Conservation (phyloP, 441 rosid species). For the Jatropha multifida region DNA sequence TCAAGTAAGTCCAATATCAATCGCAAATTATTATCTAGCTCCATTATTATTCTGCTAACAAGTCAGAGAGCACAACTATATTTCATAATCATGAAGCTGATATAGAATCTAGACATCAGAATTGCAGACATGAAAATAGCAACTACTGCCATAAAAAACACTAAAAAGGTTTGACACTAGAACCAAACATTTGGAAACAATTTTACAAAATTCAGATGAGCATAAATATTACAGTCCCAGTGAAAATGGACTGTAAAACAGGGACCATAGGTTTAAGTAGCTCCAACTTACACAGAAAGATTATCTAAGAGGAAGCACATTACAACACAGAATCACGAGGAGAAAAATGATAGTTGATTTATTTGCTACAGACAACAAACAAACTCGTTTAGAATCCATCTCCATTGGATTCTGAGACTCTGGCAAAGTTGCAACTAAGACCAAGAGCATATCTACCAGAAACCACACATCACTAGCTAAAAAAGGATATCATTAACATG, state of each 20-base stretch:
- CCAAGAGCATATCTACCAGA: neutral
- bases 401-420: neutral
- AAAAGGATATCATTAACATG: no score
- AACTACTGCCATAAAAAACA: neutral
- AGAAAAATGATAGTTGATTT: no score
- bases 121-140: neutral
- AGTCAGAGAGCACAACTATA: neutral
- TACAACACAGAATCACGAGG: no score
- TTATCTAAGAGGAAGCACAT: neutral
- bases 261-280: neutral
- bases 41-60: no score
- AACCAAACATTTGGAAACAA: neutral
- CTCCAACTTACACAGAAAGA: neutral
- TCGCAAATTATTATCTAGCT: neutral
- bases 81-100: neutral
- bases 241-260: neutral
- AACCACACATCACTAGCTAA: neutral
- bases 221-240: neutral
- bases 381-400: neutral
- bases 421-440: no score
- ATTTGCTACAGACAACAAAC: neutral
- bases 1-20: no score
- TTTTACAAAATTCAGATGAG: neutral
- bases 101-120: neutral
- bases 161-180: neutral